phyloP scores from a whole-genome alignment of 805 yeast genomes.

The Spathaspora sp. region DNA sequence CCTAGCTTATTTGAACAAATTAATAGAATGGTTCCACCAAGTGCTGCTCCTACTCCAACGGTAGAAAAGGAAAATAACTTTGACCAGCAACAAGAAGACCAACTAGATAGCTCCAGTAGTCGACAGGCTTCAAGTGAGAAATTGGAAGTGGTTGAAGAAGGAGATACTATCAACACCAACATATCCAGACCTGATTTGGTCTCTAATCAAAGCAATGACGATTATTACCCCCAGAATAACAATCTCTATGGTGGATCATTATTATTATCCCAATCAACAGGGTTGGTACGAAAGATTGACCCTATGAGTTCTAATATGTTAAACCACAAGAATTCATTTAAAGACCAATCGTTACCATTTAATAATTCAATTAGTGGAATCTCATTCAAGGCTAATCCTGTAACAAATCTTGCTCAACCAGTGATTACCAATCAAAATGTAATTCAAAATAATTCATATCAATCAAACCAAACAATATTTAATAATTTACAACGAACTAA shows the following conservation, averaged over 20 bases:
- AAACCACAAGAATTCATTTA: slow-evolving; percentile 1
- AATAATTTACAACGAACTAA: slow-evolving; percentile 39
- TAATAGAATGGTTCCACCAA: slow-evolving; percentile 6
- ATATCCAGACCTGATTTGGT: background rate
- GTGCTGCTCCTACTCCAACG: slow-evolving; percentile 5
- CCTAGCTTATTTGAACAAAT: slow-evolving; percentile 10
- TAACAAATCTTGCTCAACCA: slow-evolving; percentile 25
- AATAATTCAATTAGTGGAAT: slow-evolving; percentile 22
- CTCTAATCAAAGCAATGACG: slow-evolving; percentile 13
- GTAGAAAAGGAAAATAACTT: slow-evolving; percentile 3
- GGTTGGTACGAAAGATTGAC: slow-evolving; percentile 34
- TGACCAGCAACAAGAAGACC: background rate
- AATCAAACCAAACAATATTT: slow-evolving; percentile 40
- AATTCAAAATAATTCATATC: slow-evolving; percentile 35
- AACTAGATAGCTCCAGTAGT: background rate
- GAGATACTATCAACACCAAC: background rate
- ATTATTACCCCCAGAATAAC: slow-evolving; percentile 11
- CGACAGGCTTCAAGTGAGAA: background rate
- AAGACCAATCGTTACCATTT: background rate
- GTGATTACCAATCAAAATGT: slow-evolving; percentile 28
- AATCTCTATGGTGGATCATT: slow-evolving; percentile 42
- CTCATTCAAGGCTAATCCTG: slow-evolving; percentile 28
- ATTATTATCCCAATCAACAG: slow-evolving; percentile 41
- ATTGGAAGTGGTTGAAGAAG: slow-evolving; percentile 1
- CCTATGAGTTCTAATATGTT: slow-evolving; percentile 5